These are phyloP conservation scores for Ophiocordyceps camponoti-rufipedis DNA, from an alignment of 2,329 filamentous ascomycete genomes.

Conservation along the genomic window DNA sequence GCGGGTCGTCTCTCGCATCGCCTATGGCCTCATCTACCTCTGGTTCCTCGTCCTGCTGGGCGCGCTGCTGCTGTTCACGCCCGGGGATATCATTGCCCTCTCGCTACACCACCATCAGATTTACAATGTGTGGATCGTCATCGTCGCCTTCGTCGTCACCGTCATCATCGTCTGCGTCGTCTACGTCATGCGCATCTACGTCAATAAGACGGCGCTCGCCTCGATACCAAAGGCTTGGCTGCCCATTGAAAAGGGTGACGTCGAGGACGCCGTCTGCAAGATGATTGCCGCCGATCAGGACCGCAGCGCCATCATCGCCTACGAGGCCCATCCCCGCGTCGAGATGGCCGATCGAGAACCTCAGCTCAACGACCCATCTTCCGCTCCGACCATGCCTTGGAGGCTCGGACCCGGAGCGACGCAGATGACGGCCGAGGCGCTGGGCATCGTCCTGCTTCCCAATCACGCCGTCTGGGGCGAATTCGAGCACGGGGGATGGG, in stretches of 20 bases:
- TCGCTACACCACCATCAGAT: conserved; percentile 46
- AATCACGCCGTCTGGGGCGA: conserved; percentile 52
- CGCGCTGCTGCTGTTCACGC: conserved; percentile 59
- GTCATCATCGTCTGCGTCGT: conserved; percentile 53
- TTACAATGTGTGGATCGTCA: conserved; percentile 72
- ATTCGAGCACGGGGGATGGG: conserved; percentile 82
- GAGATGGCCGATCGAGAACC: conserved; percentile 1
- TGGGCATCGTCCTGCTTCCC: conserved; percentile 28
- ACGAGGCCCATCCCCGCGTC: conserved; percentile 29
- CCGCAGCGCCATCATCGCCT: conserved; percentile 66
- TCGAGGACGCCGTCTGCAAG: conserved; percentile 54
- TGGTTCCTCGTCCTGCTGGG: conserved; percentile 57
- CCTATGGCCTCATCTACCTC: conserved; percentile 65
- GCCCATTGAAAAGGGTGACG: conserved; percentile 70
- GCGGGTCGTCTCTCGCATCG: conserved; percentile 51
- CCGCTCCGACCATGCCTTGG: conserved; percentile 2
- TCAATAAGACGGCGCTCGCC: conserved; percentile 60
- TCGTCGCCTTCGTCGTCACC: conserved; percentile 57
- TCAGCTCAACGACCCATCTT: not conserved
- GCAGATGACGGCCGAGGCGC: conserved; percentile 16
- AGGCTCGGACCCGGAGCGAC: conserved; percentile 14
- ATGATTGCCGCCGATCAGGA: conserved; percentile 57
- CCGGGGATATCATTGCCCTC: conserved; percentile 65
- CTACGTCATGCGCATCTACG: conserved; percentile 71
- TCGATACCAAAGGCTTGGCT: conserved; percentile 78